Percentiles rank a stretch among this genome's conserved stretches.
Evolutionary conservation across 208 protist genomes (phyloP).

Genomic region (Trypanosoma scelopori): DNA sequence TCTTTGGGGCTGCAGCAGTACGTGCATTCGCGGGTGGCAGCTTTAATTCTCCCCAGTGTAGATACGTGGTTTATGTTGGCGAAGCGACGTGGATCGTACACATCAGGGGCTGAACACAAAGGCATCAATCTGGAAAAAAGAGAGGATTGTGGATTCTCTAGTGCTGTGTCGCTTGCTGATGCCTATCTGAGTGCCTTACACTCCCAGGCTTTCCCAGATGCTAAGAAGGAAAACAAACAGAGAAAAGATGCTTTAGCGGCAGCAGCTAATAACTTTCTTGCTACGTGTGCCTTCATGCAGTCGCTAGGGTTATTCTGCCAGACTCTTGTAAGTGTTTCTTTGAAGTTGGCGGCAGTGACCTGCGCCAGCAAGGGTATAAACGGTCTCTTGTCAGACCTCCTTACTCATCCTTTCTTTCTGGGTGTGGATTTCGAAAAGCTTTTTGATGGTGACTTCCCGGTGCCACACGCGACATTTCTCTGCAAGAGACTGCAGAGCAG

Average conservation of each 20-base stretch:
- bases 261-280: slow-evolving; percentile 5
- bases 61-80: slow-evolving; percentile 5
- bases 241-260: not conserved
- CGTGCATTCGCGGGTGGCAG: slow-evolving; percentile 6
- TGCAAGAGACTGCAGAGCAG: slow-evolving; percentile 44
- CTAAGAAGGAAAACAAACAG: not conserved
- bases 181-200: slow-evolving; percentile 4
- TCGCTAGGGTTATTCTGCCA: slow-evolving; percentile 44
- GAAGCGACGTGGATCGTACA: not conserved
- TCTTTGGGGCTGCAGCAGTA: not conserved
- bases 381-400: slow-evolving; percentile 34
- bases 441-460: slow-evolving; percentile 62
- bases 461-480: slow-evolving; percentile 42
- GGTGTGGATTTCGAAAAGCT: slow-evolving; percentile 40
- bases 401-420: slow-evolving; percentile 73
- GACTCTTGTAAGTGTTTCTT: slow-evolving; percentile 49
- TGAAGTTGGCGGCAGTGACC: not conserved
- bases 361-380: slow-evolving; percentile 39
- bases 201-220: not conserved
- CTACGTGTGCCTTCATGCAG: slow-evolving; percentile 9
- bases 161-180: slow-evolving; percentile 6
- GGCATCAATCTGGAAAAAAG: too few relatives aligned
- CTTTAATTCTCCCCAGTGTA: slow-evolving; percentile 2
- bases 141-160: not conserved
- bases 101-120: not conserved